Base-by-base conservation (phyloP, 176 grass and related monocot genomes). In the Poa pratensis region DNA sequence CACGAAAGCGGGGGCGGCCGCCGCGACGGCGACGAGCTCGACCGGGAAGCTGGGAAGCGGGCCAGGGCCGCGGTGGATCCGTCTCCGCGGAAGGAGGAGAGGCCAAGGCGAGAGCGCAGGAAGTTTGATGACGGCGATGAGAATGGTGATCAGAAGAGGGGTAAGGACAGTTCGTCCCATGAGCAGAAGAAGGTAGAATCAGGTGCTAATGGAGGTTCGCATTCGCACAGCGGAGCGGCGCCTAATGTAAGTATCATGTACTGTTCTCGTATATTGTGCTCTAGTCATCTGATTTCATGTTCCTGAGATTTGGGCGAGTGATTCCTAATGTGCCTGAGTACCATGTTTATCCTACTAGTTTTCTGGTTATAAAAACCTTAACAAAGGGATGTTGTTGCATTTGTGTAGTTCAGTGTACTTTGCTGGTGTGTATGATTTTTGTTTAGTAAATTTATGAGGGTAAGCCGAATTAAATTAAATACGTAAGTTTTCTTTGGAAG, bases 11-110 rank as follows among this genome's bases (percentile, higher is more conserved):
- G 62, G 11, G 73, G 60, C 15, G 49, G 60, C 24, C 42, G 42
- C 40, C 17, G 17, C 24, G 77, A 28, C 4, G 67, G 59, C 23
- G 43, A 81, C 8, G 84, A 92, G 87, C 18, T 43, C 59, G 69
- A 86, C 18, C 74, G 75, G 1, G 85, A 92, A 20, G 64, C 65
- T 0, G 83, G 83, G 8, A 95, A 91, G 66, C 75, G 90, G 76
- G 19, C 80, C 1, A 92, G 76, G 90, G 76, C 91, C 76, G 94
- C 91, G 1, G 87, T 75, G 9, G 96, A 98, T 17, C 83, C 70
- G 59, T 80, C 86, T 14, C 80, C 55, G 5, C 64, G 73, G 15
- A 86, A 82, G 67, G 83, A 86, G 58, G 87, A 89, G 32, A 79
- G 52, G 74, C 86, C 69, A 7, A 83, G 80, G 83, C 28, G 83